Percentiles rank a stretch among this genome's conserved stretches.
Conservation (phyloP, 768 basidiomycete species). For the Macrocybe gigantea region DNA sequence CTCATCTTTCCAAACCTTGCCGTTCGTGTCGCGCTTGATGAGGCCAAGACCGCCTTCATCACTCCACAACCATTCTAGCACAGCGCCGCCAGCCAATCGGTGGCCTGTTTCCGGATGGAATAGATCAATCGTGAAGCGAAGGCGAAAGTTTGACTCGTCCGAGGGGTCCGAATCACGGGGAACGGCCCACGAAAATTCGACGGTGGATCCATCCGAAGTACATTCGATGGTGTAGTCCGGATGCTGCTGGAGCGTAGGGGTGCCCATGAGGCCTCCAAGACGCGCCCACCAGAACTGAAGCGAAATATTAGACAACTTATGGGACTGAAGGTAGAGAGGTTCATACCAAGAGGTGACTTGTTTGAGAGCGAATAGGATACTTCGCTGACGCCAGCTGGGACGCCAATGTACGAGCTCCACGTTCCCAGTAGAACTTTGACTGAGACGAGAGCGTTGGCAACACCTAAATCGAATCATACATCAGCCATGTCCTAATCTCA, state of each 20-base stretch:
- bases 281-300: conserved; percentile 12
- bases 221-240: conserved; percentile 8
- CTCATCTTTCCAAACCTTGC: conserved; percentile 9
- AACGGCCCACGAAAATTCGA: conserved; percentile 14
- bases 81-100: conserved; percentile 11
- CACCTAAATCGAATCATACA: conserved; percentile 1
- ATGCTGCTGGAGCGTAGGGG: conserved; percentile 6
- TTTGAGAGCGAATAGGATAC: conserved; percentile 11
- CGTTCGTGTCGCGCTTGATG: conserved; percentile 6
- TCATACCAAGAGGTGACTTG: conserved; percentile 9
- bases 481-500: not conserved
- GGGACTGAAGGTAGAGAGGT: not conserved
- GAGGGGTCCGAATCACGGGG: conserved; percentile 9
- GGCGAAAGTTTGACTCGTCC: conserved; percentile 6
- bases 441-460: conserved; percentile 9
- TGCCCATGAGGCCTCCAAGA: conserved; percentile 11
- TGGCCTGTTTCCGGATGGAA: conserved; percentile 11
- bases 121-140: conserved; percentile 12
- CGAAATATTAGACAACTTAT: not conserved
- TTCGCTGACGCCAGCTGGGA: conserved; percentile 12
- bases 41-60: conserved; percentile 7
- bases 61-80: conserved; percentile 11
- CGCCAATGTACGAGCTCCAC: conserved; percentile 6
- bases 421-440: conserved; percentile 10
- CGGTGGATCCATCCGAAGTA: conserved; percentile 11